Evolutionary conservation across 2,329 filamentous ascomycete species (phyloP), one percentile per base, ranked within the genome.

Genomic region (Aspergillus luchuensis): DNA sequence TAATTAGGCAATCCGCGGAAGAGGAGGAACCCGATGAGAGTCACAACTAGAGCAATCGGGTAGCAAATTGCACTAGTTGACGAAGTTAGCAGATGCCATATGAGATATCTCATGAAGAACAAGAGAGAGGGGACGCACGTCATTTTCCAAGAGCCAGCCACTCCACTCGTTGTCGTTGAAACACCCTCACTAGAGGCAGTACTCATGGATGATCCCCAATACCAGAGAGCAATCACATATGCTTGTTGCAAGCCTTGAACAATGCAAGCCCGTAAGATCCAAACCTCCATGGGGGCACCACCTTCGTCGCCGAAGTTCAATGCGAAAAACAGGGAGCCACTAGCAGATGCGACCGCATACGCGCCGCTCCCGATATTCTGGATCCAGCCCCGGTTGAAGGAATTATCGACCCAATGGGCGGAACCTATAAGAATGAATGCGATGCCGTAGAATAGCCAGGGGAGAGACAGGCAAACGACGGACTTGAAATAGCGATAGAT

Each of bases 211-310:
- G 81, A 80, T 30, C 87, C 87, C 87, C 87, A 89, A 70, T 84
- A 88, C 86, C 86, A 89, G 13, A 89, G 79, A 11, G 80, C 83
- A n/a, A 85, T 82, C 54, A 87, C 81, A 71, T 89, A 89, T 61
- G 87, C 77, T 68, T 89, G 86, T 67, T 89, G 87, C 4, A 85
- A 86, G 47, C 87, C 87, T 69, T 88, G 85, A 50, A 89, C 87
- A 8, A 85, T 72, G 67, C 85, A 87, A n/a, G 87, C 87, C 56
- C 87, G 82, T 74, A 86, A 87, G 15, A 87, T 85, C 86, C 86
- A 89, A 39, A 84, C 80, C 69, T 84, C 85, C 47, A 87, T 82
- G 5, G 86, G 84, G 4, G 84, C 81, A 52, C 85, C 85, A 48
- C 84, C 84, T 76, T 87, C 85, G 64, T 84, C 83, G 60, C 86